phyloP scores from a whole-genome alignment of 2,329 filamentous ascomycete species.

The Nemania serpens region DNA sequence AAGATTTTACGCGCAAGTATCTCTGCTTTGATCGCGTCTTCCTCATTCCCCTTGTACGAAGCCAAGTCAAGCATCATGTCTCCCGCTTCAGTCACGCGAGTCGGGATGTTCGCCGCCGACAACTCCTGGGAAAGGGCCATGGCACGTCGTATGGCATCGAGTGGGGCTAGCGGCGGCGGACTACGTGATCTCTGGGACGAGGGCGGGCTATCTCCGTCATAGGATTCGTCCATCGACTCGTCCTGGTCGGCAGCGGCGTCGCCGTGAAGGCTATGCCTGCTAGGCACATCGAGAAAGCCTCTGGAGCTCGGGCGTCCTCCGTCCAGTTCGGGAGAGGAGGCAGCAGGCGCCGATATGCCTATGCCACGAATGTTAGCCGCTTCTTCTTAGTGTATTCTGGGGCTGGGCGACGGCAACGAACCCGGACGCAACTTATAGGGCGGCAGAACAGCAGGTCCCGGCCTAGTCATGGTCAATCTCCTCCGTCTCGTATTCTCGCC shows the following conservation, averaged over 20 bases:
- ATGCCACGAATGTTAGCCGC: constrained; percentile 14
- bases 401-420: constrained; percentile 5
- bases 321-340: constrained; percentile 57
- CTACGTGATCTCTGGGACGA: constrained; percentile 70
- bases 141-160: constrained; percentile 82
- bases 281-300: constrained; percentile 53
- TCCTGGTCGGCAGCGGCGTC: constrained; percentile 49
- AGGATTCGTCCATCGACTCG: constrained; percentile 44
- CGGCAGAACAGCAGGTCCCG: constrained; percentile 51
- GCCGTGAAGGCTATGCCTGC: constrained; percentile 52
- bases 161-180: constrained; percentile 71
- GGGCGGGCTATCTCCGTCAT: constrained; percentile 45
- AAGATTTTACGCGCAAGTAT: constrained; percentile 92
- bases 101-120: constrained; percentile 88
- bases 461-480: constrained; percentile 48
- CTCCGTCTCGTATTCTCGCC: constrained; percentile 45
- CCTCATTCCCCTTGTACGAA: constrained; percentile 91
- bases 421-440: constrained; percentile 32
- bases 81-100: constrained; percentile 86
- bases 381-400: neutral
- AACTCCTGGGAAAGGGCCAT: constrained; percentile 85
- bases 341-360: constrained; percentile 58
- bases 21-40: constrained; percentile 88
- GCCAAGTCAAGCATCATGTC: constrained; percentile 99
- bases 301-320: constrained; percentile 53